phyloP scores from a whole-genome alignment of 805 yeast species.

The Metschnikowia bowlesiae region DNA sequence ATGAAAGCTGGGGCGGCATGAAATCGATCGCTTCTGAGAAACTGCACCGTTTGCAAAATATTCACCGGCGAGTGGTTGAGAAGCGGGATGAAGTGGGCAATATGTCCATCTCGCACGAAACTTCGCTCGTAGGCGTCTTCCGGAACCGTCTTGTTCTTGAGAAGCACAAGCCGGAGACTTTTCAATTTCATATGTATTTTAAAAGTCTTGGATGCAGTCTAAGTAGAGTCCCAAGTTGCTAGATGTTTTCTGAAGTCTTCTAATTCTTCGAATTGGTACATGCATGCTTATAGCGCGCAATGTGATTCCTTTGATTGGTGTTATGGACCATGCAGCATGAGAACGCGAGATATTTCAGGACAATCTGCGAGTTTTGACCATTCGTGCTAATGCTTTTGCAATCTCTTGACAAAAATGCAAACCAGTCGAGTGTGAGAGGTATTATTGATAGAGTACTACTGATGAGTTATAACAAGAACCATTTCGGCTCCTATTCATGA shows the following conservation, averaged over 20 bases:
- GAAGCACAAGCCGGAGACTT: constrained; percentile 36
- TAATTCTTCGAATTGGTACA: neutral
- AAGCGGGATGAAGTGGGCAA: constrained; percentile 65
- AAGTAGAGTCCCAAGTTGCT: neutral
- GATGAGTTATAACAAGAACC: no score
- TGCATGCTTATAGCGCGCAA: neutral
- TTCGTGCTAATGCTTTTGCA: no score
- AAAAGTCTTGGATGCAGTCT: neutral
- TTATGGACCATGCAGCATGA: no score
- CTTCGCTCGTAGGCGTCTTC: constrained; percentile 57
- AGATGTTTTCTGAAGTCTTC: neutral
- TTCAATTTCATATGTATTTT: neutral
- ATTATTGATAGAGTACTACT: no score
- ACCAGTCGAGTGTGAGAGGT: no score
- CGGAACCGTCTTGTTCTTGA: constrained; percentile 72
- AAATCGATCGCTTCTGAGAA: constrained; percentile 43
- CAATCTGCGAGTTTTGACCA: no score
- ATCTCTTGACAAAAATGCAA: no score
- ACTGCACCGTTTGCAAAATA: constrained; percentile 39
- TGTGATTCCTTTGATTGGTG: constrained; percentile 1
- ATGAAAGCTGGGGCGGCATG: constrained; percentile 46
- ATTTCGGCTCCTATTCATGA: no score
- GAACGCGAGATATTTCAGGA: no score
- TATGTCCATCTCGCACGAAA: constrained; percentile 34
- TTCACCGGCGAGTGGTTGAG: constrained; percentile 60